Conservation (phyloP, 441 rosid genomes). For the Flueggea neowawraea region DNA sequence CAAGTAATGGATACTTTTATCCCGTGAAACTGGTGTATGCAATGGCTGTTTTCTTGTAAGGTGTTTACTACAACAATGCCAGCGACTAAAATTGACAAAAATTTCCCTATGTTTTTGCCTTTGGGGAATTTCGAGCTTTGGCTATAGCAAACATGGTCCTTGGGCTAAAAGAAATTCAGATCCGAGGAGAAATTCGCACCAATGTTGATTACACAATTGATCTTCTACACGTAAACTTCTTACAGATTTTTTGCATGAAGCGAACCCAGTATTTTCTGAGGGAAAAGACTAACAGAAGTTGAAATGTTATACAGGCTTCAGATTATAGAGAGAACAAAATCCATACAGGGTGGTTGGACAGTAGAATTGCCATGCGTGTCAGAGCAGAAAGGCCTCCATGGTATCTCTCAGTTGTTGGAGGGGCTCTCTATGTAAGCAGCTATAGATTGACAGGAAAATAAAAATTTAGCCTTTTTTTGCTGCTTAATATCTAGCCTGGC, state of each 20-base stretch:
- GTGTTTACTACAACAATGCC: conserved; percentile 8
- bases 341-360: conserved; percentile 99
- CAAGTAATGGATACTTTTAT: not conserved
- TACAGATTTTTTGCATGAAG: not conserved
- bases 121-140: conserved; percentile 98
- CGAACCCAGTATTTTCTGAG: not conserved
- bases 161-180: conserved; percentile 99
- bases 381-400: conserved; percentile 99
- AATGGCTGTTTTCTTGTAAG: conserved; percentile 4
- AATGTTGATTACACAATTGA: conserved; percentile 98
- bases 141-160: conserved; percentile 99
- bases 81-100: conserved; percentile 18
- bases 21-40: not conserved
- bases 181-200: conserved; percentile 98
- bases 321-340: conserved; percentile 98
- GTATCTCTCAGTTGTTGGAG: conserved; percentile 99
- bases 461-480: not conserved
- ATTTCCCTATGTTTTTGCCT: conserved; percentile 75
- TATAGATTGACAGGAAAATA: conserved; percentile 3
- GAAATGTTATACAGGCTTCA: conserved; percentile 63
- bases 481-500: not conserved
- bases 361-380: conserved; percentile 99
- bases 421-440: conserved; percentile 88
- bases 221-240: conserved; percentile 83
- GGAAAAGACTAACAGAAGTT: conserved; percentile 17